Evolutionary conservation across 2,329 filamentous ascomycete species (phyloP), one percentile per base, ranked within the genome.

Genomic region (Penicillium sp.): DNA sequence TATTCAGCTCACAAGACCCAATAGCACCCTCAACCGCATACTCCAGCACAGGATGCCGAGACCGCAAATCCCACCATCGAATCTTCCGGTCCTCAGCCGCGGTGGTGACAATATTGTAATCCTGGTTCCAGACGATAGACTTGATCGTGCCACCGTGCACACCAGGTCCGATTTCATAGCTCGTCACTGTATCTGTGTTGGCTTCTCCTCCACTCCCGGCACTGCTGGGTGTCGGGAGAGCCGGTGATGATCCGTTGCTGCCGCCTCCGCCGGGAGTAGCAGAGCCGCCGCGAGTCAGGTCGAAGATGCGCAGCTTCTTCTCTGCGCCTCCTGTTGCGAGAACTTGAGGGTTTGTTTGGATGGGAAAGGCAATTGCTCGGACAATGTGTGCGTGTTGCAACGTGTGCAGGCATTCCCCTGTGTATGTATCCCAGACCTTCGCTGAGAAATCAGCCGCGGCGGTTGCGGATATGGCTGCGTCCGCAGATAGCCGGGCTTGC

Each of bases 341-440:
- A 55, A 96, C 80, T 60, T 82, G 87, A n/a, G 90, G 89, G 22
- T 87, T 87, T 53, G 87, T 85, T 66, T 93, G 89, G 44, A 90
- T 86, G 2, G 91, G 90, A 68, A 97, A 98, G 11, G 95, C 92
- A 60, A 98, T 86, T 39, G 93, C 90, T 62, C 95, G 91, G 59
- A 98, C 95, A 63, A 99, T 97, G 75, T 99, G 95, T 63, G 92
- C 86, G 75, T 99, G 95, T 70, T 93, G 87, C 35, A 99, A 84
- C 3, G 91, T 93, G 69, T 90, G 89, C 43, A 96, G 83, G 48
- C 90, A 86, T 78, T 97, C 93, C 67, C 96, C 96, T 1, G 90
- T 95, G 70, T 96, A 90, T 0, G 95, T 96, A 69, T 99, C 92
- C 95, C 96, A 99, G 52, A 99, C 89, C 75, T 96, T 97, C 90